Evolutionary conservation across 2,329 filamentous ascomycete genomes (phyloP), one percentile per base, ranked within the genome.

Genomic region (Fusarium brachygibbosum): DNA sequence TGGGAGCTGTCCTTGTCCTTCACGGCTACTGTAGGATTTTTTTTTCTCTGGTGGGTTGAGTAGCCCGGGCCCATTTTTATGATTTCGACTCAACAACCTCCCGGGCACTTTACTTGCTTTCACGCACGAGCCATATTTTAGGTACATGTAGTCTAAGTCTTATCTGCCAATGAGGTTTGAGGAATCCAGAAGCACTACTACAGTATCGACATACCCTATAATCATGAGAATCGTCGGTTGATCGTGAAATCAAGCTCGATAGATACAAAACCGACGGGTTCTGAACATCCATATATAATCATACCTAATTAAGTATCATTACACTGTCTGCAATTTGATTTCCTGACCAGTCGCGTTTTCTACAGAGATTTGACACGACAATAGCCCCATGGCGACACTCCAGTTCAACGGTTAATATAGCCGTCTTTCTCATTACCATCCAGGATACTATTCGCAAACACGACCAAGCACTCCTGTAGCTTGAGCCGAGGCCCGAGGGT

Each of bases 11-110:
- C 38, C 29, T 16, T 42, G 35, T 51, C 48, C 48, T 40, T 51
- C 34, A 40, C 48, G 34, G 34, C 42, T 56, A 48, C 38, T 45
- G 25, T 57, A 23, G 23, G 35, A 32, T 48, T 56, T 69, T 67
- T 67, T 67, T 65, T 54, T 42, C 59, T 52, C 66, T 60, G 14
- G 14, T 50, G 48, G 32, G 48, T 35, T 50, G 21, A 31, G 31
- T 13, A 54, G 8, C 44, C 31, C 35, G 34, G 21, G 25, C 21
- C 46, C 32, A 34, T 46, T 51, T 56, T 42, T 28, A 31, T 42
- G 32, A 32, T 28, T 29, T 38, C 32, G 40, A 58, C 56, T 58
- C 51, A 29, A 58, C 23, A 41, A n/a, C 37, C 29, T 23, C 23
- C 16, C 21, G 28, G 13, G 8, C 31, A 49, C 31, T 35, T 50